Evolutionary conservation across 148 eudicot species (phyloP), one percentile per base, ranked within the genome.

Genomic region (Cornus florida): DNA sequence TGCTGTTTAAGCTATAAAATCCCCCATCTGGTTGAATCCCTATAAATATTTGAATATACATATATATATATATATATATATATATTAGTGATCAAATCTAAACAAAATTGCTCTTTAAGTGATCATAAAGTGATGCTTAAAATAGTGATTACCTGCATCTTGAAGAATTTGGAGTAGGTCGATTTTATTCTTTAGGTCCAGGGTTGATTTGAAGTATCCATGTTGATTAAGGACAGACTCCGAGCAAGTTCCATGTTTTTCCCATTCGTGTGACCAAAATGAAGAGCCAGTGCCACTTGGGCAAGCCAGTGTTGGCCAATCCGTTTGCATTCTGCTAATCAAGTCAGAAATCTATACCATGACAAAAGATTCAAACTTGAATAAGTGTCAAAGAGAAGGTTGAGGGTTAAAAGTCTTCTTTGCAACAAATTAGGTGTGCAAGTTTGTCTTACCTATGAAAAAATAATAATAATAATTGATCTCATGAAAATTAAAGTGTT

Each of bases 261-360:
- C 80, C 92, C 92, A 90, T 72, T 90, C 92, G 46, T 90, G 92
- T 12, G 89, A 67, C 92, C 92, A 90, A 70, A 90, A 90, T 28
- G 72, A 28, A 0, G 82, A 24, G 65, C 89, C 89, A 22, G 72
- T 80, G n/a, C 78, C 72, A 48, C 89, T 90, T 3, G 92, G 93
- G 81, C 93, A 90, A 0, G 93, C 85, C n/a, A 90, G 80, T 5
- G 91, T 81, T 13, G 97, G 88, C 97, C 94, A 93, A 20, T 80
- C 81, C 28, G 12, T 57, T 78, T 86, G 81, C 93, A 94, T 81
- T 67, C 84, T 80, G 68, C 82, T 83, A n/a, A 86, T 75, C 59
- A 92, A 20, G 53, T 84, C 83, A 2, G 79, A 70, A 3, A 87
- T 77, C 89, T 86, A 64, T 22, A 16, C 32, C 22, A 75, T 22